phyloP scores from a whole-genome alignment of 2,329 filamentous ascomycete genomes.

The Pezicula radicicola region DNA sequence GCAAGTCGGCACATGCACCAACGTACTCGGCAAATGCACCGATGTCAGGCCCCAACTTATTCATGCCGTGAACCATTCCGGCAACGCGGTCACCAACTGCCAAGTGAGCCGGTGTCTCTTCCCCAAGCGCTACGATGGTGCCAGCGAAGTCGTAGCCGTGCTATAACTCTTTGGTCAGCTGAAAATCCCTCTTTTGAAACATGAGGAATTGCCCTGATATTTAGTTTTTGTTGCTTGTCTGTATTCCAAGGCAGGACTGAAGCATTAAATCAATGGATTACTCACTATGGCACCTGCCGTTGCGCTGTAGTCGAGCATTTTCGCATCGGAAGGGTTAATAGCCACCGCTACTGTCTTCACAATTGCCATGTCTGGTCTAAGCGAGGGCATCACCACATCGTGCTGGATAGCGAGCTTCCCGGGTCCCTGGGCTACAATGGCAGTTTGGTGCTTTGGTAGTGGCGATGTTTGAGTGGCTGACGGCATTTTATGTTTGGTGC shows the following conservation, averaged over 20 bases:
- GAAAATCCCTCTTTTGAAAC: too few species aligned
- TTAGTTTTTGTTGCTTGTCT: too few species aligned
- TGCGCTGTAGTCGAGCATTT: conserved; percentile 26
- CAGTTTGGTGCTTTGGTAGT: not conserved
- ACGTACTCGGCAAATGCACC: conserved; percentile 44
- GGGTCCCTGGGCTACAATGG: not conserved
- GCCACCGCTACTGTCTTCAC: conserved; percentile 25
- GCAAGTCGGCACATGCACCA: conserved; percentile 30
- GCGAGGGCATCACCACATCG: conserved; percentile 7
- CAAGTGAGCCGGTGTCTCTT: not conserved
- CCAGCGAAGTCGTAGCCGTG: conserved; percentile 37
- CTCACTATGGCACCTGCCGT: conserved; percentile 29
- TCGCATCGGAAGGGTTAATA: conserved; percentile 34
- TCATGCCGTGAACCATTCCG: conserved; percentile 8
- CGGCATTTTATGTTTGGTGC: not conserved
- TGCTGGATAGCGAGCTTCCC: conserved; percentile 10
- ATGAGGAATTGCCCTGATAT: too few species aligned
- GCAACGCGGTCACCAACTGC: conserved; percentile 19
- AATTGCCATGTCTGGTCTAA: conserved; percentile 8
- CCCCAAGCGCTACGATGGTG: conserved; percentile 25
- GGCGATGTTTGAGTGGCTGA: not conserved
- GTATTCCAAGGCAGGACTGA: too few species aligned
- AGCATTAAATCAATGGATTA: not conserved
- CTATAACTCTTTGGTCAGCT: conserved; percentile 1
- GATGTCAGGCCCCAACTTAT: not conserved